A percentile compares a stretch with the other conserved stretches of the same genome.
Conservation (phyloP, 2,329 filamentous ascomycete genomes). For the Neofusicoccum laricinum region DNA sequence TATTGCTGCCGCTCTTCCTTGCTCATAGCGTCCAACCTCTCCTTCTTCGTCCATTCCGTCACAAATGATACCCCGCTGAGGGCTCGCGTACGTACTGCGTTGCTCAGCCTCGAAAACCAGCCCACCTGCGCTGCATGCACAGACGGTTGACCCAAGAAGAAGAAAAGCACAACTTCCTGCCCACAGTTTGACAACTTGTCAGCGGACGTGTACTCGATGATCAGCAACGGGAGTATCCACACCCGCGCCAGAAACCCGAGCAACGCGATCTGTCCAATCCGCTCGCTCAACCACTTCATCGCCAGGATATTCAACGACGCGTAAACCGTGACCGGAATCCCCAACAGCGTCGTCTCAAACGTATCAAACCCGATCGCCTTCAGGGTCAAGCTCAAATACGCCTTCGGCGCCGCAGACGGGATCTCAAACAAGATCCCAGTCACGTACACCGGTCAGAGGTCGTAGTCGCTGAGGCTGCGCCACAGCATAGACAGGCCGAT, state of each 20-base stretch:
- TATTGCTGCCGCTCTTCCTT: conserved; percentile 34
- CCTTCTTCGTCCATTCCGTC: conserved; percentile 24
- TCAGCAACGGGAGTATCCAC: conserved; percentile 38
- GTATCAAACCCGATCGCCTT: conserved; percentile 34
- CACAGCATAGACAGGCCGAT: conserved; percentile 49
- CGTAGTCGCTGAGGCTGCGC: conserved; percentile 52
- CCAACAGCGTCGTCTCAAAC: conserved; percentile 38
- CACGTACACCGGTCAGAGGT: conserved; percentile 49
- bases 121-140: conserved; percentile 44
- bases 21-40: conserved; percentile 32
- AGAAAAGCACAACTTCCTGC: conserved; percentile 36
- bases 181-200: conserved; percentile 34
- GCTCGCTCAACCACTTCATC: conserved; percentile 51
- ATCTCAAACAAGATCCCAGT: conserved; percentile 36
- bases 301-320: conserved; percentile 50
- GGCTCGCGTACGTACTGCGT: conserved; percentile 43
- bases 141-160: conserved; percentile 43
- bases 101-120: conserved; percentile 42
- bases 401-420: conserved; percentile 28
- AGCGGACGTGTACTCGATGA: conserved; percentile 34
- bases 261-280: conserved; percentile 51
- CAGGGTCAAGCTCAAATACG: conserved; percentile 37
- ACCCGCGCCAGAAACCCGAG: conserved; percentile 41
- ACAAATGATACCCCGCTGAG: conserved; percentile 32
- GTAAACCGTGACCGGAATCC: conserved; percentile 45